phyloP scores from a whole-genome alignment of 75 land plant genomes.

The Pinus albicaulis region DNA sequence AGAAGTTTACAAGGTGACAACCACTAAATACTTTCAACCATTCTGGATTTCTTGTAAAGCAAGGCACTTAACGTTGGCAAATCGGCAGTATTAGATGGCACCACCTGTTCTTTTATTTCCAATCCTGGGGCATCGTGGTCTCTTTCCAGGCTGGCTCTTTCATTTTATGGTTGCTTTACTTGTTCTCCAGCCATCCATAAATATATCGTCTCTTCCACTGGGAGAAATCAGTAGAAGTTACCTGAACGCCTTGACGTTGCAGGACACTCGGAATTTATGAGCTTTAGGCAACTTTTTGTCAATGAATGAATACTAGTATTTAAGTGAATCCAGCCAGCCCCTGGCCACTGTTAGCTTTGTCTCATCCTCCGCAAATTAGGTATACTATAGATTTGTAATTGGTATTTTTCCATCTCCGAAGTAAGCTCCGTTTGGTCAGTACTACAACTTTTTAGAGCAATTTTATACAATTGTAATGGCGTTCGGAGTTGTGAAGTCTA shows the following conservation, averaged over 20 bases:
- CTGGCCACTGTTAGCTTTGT: no score
- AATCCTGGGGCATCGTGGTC: not conserved
- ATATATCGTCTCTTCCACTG: no score
- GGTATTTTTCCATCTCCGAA: no score
- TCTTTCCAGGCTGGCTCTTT: no score
- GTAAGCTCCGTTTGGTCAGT: not conserved
- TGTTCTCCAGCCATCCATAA: no score
- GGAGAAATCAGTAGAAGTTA: no score
- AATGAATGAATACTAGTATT: no score
- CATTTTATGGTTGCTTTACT: not conserved
- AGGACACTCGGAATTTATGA: no score
- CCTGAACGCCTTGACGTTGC: no score
- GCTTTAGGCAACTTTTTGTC: not conserved
- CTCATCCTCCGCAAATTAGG: not conserved
- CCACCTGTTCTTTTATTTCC: not conserved
- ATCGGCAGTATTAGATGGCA: not conserved
- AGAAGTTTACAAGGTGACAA: not conserved
- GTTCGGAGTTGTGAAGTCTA: conserved; percentile 19
- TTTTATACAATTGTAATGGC: conserved; percentile 18
- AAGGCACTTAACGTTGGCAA: not conserved
- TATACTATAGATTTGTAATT: not conserved
- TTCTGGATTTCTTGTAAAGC: not conserved
- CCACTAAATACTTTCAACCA: not conserved
- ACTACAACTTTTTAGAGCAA: not conserved
- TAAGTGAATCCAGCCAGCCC: no score